These are phyloP conservation scores for Malus hybrid DNA, from an alignment of 331 rosid genomes.

Conservation along the genomic window DNA sequence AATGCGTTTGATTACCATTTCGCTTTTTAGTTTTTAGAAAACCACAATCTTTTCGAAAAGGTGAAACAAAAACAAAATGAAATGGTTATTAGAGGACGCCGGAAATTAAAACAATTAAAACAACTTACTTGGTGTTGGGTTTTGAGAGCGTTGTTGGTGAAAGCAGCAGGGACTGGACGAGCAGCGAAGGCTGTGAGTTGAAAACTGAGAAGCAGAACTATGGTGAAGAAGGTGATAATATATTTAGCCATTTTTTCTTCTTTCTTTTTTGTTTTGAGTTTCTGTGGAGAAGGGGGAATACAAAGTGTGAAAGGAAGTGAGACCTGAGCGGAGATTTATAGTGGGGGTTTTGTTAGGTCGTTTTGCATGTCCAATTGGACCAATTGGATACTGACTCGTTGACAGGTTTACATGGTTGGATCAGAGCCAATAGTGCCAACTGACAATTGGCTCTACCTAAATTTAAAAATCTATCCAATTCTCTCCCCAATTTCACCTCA, in stretches of 20 bases:
- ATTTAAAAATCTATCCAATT: neutral
- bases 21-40: neutral
- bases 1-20: neutral
- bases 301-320: neutral
- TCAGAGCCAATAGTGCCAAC: neutral
- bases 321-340: neutral
- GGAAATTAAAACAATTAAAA: neutral
- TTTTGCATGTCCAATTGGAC: neutral
- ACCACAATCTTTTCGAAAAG: neutral
- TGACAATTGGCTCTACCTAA: neutral
- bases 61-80: neutral
- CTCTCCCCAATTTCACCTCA: neutral
- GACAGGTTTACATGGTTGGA: neutral
- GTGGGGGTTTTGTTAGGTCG: neutral
- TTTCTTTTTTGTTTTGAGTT: neutral
- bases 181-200: slow-evolving; percentile 22
- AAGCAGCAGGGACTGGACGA: slow-evolving; percentile 27
- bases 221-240: slow-evolving; percentile 28
- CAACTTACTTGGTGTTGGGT: slow-evolving; percentile 23
- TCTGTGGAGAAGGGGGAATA: neutral
- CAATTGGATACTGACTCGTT: neutral
- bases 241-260: slow-evolving; percentile 26
- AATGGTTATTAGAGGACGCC: neutral
- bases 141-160: neutral
- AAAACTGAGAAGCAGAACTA: slow-evolving; percentile 36